Conservation (phyloP, 2,329 filamentous ascomycete genomes). For the Cercospora citrullina region DNA sequence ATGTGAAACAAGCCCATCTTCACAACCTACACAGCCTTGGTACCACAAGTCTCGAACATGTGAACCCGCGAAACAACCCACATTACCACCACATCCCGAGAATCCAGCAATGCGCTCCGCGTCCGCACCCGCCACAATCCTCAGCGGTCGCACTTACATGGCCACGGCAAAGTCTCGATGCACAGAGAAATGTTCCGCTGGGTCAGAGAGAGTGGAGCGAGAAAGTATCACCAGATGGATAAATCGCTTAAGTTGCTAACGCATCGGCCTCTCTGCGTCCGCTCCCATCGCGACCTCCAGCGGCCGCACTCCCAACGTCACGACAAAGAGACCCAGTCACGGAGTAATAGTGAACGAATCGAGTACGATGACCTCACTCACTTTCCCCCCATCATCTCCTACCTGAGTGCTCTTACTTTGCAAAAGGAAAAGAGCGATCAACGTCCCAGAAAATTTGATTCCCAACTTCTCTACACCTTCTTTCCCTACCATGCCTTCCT, state of each 20-base stretch:
- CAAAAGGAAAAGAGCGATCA: neutral
- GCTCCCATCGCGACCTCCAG: neutral
- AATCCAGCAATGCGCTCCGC: no score
- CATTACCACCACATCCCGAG: neutral
- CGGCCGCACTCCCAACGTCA: neutral
- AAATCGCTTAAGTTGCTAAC: neutral
- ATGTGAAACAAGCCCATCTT: neutral
- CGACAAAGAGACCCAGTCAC: neutral
- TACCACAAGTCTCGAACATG: neutral
- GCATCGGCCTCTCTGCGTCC: no score
- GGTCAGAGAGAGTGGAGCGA: neutral
- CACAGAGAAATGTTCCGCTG: neutral
- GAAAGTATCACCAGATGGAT: neutral
- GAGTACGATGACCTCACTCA: neutral
- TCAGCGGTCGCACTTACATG: neutral
- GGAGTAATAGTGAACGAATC: no score
- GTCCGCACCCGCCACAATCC: neutral
- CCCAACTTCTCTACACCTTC: neutral
- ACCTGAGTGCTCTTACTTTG: neutral
- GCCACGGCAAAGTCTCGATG: neutral
- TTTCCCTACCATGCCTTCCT: neutral
- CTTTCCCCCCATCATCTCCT: neutral
- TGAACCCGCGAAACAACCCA: neutral
- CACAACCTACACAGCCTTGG: neutral
- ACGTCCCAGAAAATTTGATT: neutral